Percentiles rank a stretch among this genome's conserved stretches.
Conservation (phyloP, 345 rosid genomes). For the Toxicodendron radicans region DNA sequence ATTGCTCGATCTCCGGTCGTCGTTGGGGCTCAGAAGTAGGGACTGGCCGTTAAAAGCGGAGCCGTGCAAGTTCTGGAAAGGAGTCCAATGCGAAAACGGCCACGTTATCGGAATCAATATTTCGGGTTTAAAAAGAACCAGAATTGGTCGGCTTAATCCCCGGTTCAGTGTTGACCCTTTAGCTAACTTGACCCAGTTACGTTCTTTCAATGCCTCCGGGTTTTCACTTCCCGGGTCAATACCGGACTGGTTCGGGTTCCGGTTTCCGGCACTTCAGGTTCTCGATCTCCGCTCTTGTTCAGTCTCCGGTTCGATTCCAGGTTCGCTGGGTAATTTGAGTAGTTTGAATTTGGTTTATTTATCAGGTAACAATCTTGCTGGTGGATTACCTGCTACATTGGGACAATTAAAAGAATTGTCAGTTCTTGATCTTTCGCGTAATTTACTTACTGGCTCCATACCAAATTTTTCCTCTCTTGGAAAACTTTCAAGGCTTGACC, state of each 20-base stretch:
- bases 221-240: constrained; percentile 62
- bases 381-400: constrained; percentile 40
- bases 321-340: constrained; percentile 48
- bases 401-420: constrained; percentile 42
- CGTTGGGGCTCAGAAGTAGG: constrained; percentile 54
- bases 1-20: constrained; percentile 60
- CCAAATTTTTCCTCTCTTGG: constrained; percentile 42
- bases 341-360: constrained; percentile 42
- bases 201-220: constrained; percentile 63
- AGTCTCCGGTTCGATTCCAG: constrained; percentile 50
- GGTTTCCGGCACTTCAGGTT: constrained; percentile 37
- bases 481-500: constrained; percentile 41
- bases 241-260: constrained; percentile 59
- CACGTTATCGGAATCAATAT: constrained; percentile 43
- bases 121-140: constrained; percentile 60
- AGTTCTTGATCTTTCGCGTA: constrained; percentile 52
- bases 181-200: constrained; percentile 47
- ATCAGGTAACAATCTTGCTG: constrained; percentile 45
- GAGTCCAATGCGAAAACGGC: constrained; percentile 50
- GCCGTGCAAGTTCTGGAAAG: constrained; percentile 61
- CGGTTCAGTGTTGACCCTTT: constrained; percentile 54
- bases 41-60: constrained; percentile 62
- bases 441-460: constrained; percentile 53
- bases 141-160: constrained; percentile 48
- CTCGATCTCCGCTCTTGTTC: constrained; percentile 66